phyloP scores from a whole-genome alignment of 192 early-diverging fungal species.

The Coemansia sp. region DNA sequence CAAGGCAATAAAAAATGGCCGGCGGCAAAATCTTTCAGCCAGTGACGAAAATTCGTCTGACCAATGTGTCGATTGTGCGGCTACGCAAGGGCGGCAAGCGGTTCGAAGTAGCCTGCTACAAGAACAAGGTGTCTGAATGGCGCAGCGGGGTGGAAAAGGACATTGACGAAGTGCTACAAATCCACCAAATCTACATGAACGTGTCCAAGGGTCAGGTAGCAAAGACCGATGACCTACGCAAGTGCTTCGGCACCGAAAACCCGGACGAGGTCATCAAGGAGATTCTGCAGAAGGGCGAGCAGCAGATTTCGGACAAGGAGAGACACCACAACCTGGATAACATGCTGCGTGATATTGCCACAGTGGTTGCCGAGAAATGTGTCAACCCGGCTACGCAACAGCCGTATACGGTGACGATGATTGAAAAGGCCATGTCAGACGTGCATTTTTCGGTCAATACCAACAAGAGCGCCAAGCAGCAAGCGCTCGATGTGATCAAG shows the following conservation, averaged over 20 bases:
- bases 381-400: slow-evolving; percentile 93
- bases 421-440: slow-evolving; percentile 96
- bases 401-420: slow-evolving; percentile 95
- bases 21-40: slow-evolving; percentile 51
- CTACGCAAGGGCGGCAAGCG: slow-evolving; percentile 95
- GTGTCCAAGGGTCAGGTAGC: slow-evolving; percentile 97
- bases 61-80: slow-evolving; percentile 95
- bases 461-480: slow-evolving; percentile 76
- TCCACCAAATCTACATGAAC: slow-evolving; percentile 88
- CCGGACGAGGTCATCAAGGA: slow-evolving; percentile 73
- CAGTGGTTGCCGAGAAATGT: slow-evolving; percentile 91
- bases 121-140: slow-evolving; percentile 98
- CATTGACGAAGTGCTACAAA: slow-evolving; percentile 95
- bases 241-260: slow-evolving; percentile 87
- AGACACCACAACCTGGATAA: slow-evolving; percentile 78
- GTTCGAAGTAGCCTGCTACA: slow-evolving; percentile 98
- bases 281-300: slow-evolving; percentile 94
- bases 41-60: slow-evolving; percentile 62
- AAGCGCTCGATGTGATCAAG: slow-evolving; percentile 92
- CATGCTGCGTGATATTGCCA: slow-evolving; percentile 89
- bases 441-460: slow-evolving; percentile 89
- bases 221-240: slow-evolving; percentile 78
- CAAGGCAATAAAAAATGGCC: slow-evolving; percentile 23
- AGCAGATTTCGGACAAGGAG: slow-evolving; percentile 97
- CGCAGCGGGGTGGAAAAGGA: slow-evolving; percentile 91